Conservation (phyloP, 2,329 filamentous ascomycete genomes). For the Cucurbitaria berberidis region DNA sequence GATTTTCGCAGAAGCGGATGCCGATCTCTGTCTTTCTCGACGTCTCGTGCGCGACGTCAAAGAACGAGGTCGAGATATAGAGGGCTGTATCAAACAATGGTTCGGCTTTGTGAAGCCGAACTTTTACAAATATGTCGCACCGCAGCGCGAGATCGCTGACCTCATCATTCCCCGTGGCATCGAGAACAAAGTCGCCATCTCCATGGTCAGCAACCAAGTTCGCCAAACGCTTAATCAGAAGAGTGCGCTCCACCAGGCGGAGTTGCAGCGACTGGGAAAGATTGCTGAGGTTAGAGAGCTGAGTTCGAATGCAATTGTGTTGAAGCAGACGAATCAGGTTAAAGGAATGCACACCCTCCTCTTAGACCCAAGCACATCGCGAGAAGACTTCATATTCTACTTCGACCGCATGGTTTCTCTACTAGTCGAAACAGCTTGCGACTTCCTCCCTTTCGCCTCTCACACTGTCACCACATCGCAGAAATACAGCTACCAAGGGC, state of each 20-base stretch:
- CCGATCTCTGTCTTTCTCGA: constrained; percentile 83
- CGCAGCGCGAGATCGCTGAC: constrained; percentile 89
- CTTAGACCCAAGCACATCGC: constrained; percentile 75
- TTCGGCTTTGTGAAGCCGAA: constrained; percentile 96
- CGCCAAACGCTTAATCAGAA: constrained; percentile 86
- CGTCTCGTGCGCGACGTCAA: constrained; percentile 79
- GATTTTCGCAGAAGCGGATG: constrained; percentile 96
- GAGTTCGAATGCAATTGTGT: constrained; percentile 74
- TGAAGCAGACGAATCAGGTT: constrained; percentile 80
- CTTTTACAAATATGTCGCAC: constrained; percentile 91
- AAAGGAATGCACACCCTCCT: constrained; percentile 90
- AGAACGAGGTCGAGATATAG: constrained; percentile 87
- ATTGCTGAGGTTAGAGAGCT: constrained; percentile 74
- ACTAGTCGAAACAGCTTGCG: constrained; percentile 71
- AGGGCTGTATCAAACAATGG: constrained; percentile 98
- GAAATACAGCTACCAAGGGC: constrained; percentile 71
- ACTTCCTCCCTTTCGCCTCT: constrained; percentile 69
- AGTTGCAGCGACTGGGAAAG: constrained; percentile 76
- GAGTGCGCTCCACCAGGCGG: constrained; percentile 79
- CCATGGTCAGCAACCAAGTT: constrained; percentile 93
- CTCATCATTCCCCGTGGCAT: constrained; percentile 95
- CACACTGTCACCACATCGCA: constrained; percentile 72
- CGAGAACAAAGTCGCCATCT: constrained; percentile 92
- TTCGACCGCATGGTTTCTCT: constrained; percentile 89
- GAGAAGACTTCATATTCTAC: constrained; percentile 97